phyloP scores from a whole-genome alignment of 2,329 filamentous ascomycete genomes.

The Ophiosphaerella korrae region DNA sequence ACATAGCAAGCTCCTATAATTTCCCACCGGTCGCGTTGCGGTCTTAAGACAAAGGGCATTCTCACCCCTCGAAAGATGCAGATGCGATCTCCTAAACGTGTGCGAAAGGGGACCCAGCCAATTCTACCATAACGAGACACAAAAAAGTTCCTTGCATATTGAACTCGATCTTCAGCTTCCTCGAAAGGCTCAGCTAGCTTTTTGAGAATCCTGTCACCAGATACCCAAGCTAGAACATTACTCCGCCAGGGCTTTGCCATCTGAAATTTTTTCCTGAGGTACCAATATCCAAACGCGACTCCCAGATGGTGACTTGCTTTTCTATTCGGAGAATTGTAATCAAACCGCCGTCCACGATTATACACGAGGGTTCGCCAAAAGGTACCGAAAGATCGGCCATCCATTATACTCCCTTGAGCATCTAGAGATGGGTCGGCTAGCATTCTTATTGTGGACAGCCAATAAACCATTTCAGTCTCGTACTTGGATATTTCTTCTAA shows the following conservation, averaged over 20 bases:
- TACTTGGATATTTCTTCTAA: too few relatives aligned
- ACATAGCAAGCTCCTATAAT: constrained; percentile 14
- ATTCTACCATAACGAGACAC: constrained; percentile 11
- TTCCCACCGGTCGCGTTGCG: constrained; percentile 4
- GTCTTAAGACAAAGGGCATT: constrained; percentile 10
- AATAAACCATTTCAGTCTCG: constrained; percentile 9
- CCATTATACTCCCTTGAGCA: constrained; percentile 4
- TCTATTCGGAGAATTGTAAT: too few relatives aligned
- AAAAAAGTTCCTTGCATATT: constrained; percentile 11
- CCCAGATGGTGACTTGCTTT: neutral
- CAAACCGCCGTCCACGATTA: constrained; percentile 1
- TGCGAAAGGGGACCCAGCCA: constrained; percentile 11
- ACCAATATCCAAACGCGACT: constrained; percentile 13
- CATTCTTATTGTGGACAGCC: constrained; percentile 6
- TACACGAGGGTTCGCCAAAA: constrained; percentile 17
- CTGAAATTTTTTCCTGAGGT: constrained; percentile 10
- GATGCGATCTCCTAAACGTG: constrained; percentile 1
- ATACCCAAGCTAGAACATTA: neutral
- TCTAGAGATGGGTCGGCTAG: constrained; percentile 10
- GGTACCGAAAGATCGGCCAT: constrained; percentile 9
- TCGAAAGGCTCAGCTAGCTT: constrained; percentile 9
- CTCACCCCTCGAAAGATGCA: constrained; percentile 12
- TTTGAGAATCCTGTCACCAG: constrained; percentile 1
- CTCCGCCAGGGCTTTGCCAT: constrained; percentile 8
- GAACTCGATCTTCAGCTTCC: constrained; percentile 8